These are phyloP conservation scores for Didymella arachidicola DNA, from an alignment of 2,329 filamentous ascomycete genomes.

Conservation along the genomic window DNA sequence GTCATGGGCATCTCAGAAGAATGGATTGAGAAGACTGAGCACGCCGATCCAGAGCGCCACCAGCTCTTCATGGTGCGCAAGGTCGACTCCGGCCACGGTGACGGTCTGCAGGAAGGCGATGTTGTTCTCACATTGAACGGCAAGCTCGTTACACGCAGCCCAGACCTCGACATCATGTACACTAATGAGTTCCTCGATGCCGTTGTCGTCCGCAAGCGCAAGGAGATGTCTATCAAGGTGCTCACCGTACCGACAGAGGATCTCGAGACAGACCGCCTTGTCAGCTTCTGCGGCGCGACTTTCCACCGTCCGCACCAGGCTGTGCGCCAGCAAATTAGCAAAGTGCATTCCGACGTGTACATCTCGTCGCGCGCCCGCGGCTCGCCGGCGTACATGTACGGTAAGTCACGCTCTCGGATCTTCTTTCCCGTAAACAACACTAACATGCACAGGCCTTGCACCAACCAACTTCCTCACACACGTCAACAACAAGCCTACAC, in stretches of 20 bases:
- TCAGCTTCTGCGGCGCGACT: constrained; percentile 94
- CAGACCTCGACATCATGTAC: constrained; percentile 97
- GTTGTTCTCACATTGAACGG: constrained; percentile 90
- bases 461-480: constrained; percentile 98
- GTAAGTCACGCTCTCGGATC: constrained; percentile 62
- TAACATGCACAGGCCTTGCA: constrained; percentile 71
- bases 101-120: constrained; percentile 84
- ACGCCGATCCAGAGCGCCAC: constrained; percentile 88
- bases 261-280: constrained; percentile 88
- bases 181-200: constrained; percentile 83
- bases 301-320: constrained; percentile 94
- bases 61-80: constrained; percentile 99
- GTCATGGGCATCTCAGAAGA: constrained; percentile 97
- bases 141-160: constrained; percentile 90
- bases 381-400: constrained; percentile 49
- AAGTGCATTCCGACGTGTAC: constrained; percentile 95
- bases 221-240: constrained; percentile 78
- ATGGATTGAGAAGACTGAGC: constrained; percentile 90
- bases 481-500: constrained; percentile 87
- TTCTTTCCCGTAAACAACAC: constrained; percentile 68
- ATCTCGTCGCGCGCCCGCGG: constrained; percentile 74
- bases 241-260: constrained; percentile 88
- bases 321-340: constrained; percentile 95
- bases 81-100: constrained; percentile 70
- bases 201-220: constrained; percentile 82